Conservation (phyloP, 2,329 filamentous ascomycete genomes). For the Arthrobotrys conoides region DNA sequence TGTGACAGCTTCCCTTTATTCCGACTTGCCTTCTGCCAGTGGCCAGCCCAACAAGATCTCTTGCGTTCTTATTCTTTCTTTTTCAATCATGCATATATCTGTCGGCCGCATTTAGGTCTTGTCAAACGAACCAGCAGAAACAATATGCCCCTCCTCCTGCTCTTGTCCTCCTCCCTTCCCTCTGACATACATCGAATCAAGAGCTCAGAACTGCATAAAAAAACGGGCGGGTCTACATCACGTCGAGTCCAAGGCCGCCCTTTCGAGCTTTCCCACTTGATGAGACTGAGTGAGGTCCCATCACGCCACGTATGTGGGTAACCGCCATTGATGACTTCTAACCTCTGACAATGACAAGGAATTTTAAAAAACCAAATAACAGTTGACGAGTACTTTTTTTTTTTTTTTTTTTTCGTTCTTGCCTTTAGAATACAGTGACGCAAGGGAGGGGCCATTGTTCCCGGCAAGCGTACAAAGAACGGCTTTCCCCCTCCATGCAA, state of each 20-base stretch:
- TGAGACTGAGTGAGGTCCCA: slow-evolving; percentile 4
- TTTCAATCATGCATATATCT: slow-evolving; percentile 49
- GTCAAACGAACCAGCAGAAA: slow-evolving; percentile 42
- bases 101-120: slow-evolving; percentile 57
- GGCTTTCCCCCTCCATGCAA: slow-evolving; percentile 35
- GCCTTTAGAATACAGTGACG: slow-evolving; percentile 39
- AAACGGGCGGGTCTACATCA: slow-evolving; percentile 31
- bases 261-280: slow-evolving; percentile 44
- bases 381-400: slow-evolving; percentile 20
- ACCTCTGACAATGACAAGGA: slow-evolving; percentile 25
- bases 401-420: slow-evolving; percentile 28
- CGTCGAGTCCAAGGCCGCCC: slow-evolving; percentile 29
- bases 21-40: slow-evolving; percentile 10
- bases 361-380: slow-evolving; percentile 1
- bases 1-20: slow-evolving; percentile 34
- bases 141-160: slow-evolving; percentile 56
- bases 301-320: slow-evolving; percentile 54
- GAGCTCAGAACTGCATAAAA: slow-evolving; percentile 57
- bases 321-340: slow-evolving; percentile 20
- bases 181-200: slow-evolving; percentile 44
- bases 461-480: slow-evolving; percentile 14
- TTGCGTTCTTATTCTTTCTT: slow-evolving; percentile 34
- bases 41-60: slow-evolving; percentile 1
- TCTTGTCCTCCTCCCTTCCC: slow-evolving; percentile 35
- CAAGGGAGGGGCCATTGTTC: slow-evolving; percentile 36